phyloP scores from a whole-genome alignment of 1,284 basidiomycete species.

The Neonothopanus nambi region DNA sequence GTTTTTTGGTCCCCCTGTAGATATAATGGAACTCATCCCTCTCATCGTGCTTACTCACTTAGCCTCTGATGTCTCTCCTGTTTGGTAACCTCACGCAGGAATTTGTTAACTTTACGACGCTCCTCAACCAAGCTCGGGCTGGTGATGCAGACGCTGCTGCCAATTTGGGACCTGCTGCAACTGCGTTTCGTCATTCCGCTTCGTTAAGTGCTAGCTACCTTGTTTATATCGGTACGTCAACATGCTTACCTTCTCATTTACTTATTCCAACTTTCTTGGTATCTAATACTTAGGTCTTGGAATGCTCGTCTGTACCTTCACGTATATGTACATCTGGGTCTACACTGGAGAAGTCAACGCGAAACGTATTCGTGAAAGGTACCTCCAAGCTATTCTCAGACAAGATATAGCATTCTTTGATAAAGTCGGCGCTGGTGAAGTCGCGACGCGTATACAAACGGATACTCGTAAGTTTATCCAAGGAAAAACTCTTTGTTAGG shows the following conservation, averaged over 20 bases:
- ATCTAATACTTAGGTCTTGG: constrained; percentile 50
- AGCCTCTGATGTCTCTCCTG: constrained; percentile 82
- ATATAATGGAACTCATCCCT: no score
- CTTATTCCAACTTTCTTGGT: not conserved
- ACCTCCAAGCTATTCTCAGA: constrained; percentile 75
- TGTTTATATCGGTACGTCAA: constrained; percentile 63
- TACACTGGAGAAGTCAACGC: constrained; percentile 90
- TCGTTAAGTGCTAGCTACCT: constrained; percentile 64
- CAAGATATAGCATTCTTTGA: constrained; percentile 93
- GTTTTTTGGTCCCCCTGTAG: no score
- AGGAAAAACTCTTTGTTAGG: no score
- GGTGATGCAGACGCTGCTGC: no score
- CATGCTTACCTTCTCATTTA: not conserved
- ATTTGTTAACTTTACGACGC: constrained; percentile 65
- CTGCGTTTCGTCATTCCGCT: constrained; percentile 39
- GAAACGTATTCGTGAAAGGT: constrained; percentile 78
- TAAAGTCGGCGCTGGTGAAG: constrained; percentile 90
- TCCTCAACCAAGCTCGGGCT: constrained; percentile 26
- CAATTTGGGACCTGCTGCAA: constrained; percentile 27
- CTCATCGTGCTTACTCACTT: no score
- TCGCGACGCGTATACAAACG: constrained; percentile 93
- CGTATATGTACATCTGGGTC: constrained; percentile 87
- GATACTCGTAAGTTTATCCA: constrained; percentile 84
- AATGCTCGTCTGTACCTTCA: constrained; percentile 68
- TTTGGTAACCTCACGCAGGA: constrained; percentile 79